Conservation (phyloP, 2,329 filamentous ascomycete genomes). For the Aspergillus novoparasiticus region DNA sequence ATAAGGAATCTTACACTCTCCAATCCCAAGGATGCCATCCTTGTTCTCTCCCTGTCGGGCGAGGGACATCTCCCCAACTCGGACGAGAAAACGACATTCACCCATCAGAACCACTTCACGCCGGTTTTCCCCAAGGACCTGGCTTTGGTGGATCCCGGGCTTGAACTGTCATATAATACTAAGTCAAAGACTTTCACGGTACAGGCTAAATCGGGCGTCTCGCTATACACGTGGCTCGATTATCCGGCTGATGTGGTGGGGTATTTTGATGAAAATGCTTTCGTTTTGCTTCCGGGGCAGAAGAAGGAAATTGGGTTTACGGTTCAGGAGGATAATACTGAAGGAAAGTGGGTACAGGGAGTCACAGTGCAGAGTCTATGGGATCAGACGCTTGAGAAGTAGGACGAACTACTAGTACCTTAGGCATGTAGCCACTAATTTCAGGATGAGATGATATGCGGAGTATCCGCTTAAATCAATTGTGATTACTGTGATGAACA, state of each 20-base stretch:
- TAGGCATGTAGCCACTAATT: not conserved
- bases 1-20: constrained; percentile 37
- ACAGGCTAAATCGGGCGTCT: constrained; percentile 51
- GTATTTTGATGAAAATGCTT: constrained; percentile 57
- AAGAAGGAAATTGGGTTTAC: constrained; percentile 49
- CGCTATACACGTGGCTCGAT: constrained; percentile 59
- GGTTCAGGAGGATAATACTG: constrained; percentile 49
- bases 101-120: constrained; percentile 55
- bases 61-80: constrained; percentile 52
- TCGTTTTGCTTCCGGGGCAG: constrained; percentile 52
- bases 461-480: not conserved
- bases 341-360: constrained; percentile 46
- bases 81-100: constrained; percentile 42
- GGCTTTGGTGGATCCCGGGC: constrained; percentile 51
- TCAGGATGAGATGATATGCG: not conserved
- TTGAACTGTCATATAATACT: constrained; percentile 42
- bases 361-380: constrained; percentile 58
- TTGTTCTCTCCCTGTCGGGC: constrained; percentile 50
- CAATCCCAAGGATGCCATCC: constrained; percentile 42
- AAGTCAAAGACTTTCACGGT: constrained; percentile 47
- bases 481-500: not conserved
- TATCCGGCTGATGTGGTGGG: constrained; percentile 53
- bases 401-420: not conserved
- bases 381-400: constrained; percentile 38
- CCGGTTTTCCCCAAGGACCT: constrained; percentile 50